These are phyloP conservation scores for Fusarium sp. DNA, from an alignment of 2,329 filamentous ascomycete species.

Conservation along the genomic window DNA sequence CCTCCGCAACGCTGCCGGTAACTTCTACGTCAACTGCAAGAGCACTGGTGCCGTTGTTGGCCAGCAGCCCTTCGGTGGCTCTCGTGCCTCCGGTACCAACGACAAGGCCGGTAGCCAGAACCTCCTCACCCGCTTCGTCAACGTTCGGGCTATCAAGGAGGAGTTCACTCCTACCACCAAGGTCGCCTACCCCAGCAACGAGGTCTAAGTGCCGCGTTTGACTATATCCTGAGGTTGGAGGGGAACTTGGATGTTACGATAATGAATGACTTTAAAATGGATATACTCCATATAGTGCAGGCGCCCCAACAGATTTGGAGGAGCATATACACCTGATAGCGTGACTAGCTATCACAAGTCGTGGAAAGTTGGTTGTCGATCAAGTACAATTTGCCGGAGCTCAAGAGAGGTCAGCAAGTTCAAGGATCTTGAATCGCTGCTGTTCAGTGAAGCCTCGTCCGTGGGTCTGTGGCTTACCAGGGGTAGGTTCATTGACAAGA, in stretches of 20 bases:
- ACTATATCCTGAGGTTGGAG: constrained; percentile 3
- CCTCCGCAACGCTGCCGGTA: constrained; percentile 81
- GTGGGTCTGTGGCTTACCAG: constrained; percentile 37
- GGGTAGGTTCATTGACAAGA: constrained; percentile 38
- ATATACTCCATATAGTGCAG: constrained; percentile 5
- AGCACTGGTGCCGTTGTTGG: constrained; percentile 81
- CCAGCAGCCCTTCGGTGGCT: constrained; percentile 80
- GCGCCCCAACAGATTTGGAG: constrained; percentile 17
- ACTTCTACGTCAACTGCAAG: constrained; percentile 92
- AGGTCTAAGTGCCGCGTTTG: constrained; percentile 60
- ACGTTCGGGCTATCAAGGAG: constrained; percentile 79
- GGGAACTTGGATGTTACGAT: constrained; percentile 16
- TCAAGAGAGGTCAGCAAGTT: constrained; percentile 6
- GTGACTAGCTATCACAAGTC: constrained; percentile 18
- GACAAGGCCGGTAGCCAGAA: constrained; percentile 80
- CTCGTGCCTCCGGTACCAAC: constrained; percentile 78
- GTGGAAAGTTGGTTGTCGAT: constrained; percentile 15
- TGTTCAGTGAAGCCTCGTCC: constrained; percentile 24
- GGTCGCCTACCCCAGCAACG: constrained; percentile 81
- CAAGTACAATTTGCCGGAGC: constrained; percentile 19
- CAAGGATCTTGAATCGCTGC: constrained; percentile 42
- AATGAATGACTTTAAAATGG: constrained; percentile 29
- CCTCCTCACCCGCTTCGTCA: constrained; percentile 76
- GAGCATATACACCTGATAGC: constrained; percentile 20
- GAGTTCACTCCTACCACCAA: constrained; percentile 76